Percentiles rank a stretch among this genome's conserved stretches.
Evolutionary conservation across 2,329 filamentous ascomycete species (phyloP).

Genomic region (Rhynchosporium secalis): DNA sequence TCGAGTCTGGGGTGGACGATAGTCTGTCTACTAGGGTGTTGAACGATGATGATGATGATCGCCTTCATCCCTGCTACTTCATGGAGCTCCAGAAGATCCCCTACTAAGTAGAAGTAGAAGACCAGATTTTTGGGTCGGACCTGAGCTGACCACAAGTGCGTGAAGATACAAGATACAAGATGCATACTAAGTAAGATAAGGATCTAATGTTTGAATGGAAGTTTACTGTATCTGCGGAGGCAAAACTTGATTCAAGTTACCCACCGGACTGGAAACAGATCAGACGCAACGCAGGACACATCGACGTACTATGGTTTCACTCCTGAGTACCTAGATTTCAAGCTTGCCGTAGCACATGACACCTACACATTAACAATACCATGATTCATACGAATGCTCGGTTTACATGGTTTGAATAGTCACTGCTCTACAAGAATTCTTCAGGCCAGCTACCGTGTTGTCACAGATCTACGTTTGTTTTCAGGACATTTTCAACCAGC

Average conservation of each 20-base stretch:
- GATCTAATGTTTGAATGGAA: background rate
- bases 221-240: too few species aligned
- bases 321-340: background rate
- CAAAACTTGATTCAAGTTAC: too few species aligned
- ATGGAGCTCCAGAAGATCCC: background rate
- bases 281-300: background rate
- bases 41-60: constrained; percentile 11
- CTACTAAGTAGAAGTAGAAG: too few species aligned
- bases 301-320: constrained; percentile 6
- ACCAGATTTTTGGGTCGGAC: background rate
- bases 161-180: background rate
- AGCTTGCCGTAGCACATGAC: background rate
- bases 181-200: background rate
- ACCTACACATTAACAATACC: background rate
- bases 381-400: too few species aligned
- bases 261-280: background rate
- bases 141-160: background rate
- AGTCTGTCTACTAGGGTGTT: background rate
- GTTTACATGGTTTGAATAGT: too few species aligned
- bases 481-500: too few species aligned
- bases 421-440: too few species aligned
- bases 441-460: too few species aligned
- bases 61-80: constrained; percentile 7
- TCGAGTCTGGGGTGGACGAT: background rate
- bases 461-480: too few species aligned